Percentiles rank a stretch among this genome's conserved stretches.
Evolutionary conservation across 495 filamentous ascomycete species (phyloP).

Genomic region (Amniculicola lignicola): DNA sequence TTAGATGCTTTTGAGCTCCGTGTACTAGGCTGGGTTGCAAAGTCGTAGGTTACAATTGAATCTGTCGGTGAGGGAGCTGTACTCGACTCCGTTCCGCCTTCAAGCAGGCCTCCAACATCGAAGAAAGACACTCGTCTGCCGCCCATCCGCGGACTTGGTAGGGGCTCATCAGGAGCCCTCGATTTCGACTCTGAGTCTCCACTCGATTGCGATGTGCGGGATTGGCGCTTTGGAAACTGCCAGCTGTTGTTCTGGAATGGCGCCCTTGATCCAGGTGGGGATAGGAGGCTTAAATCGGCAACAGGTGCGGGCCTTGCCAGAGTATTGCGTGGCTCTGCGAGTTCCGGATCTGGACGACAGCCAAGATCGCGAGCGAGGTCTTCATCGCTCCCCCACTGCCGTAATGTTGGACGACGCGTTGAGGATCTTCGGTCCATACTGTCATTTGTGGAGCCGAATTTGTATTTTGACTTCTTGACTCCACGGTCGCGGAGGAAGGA

Average conservation of each 20-base stretch:
- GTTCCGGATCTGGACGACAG: constrained; percentile 38
- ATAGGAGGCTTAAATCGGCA: constrained; percentile 26
- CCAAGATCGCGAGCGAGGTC: constrained; percentile 41
- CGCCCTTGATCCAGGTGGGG: constrained; percentile 1
- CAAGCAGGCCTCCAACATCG: constrained; percentile 42
- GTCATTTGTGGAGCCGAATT: constrained; percentile 36
- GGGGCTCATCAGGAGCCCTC: constrained; percentile 6
- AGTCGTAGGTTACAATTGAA: constrained; percentile 45
- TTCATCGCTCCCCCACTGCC: constrained; percentile 42
- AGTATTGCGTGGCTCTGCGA: constrained; percentile 21
- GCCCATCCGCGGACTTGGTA: constrained; percentile 31
- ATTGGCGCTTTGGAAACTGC: constrained; percentile 12
- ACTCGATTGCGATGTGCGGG: constrained; percentile 14
- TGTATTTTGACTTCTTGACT: constrained; percentile 43
- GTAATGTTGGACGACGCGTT: constrained; percentile 36
- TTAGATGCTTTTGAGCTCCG: constrained; percentile 35
- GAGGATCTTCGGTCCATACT: constrained; percentile 39
- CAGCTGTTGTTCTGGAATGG: constrained; percentile 20
- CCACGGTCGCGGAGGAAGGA: constrained; percentile 47
- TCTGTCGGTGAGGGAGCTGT: constrained; percentile 37
- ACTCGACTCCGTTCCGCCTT: constrained; percentile 21
- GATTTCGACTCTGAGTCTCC: constrained; percentile 29
- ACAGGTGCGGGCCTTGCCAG: constrained; percentile 33
- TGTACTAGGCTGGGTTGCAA: constrained; percentile 28
- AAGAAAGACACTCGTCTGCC: constrained; percentile 38